Percentiles rank a stretch among this genome's conserved stretches.
These are phyloP conservation scores for Chiua sp. DNA, from an alignment of 1,284 basidiomycete genomes.

Conservation along the genomic window DNA sequence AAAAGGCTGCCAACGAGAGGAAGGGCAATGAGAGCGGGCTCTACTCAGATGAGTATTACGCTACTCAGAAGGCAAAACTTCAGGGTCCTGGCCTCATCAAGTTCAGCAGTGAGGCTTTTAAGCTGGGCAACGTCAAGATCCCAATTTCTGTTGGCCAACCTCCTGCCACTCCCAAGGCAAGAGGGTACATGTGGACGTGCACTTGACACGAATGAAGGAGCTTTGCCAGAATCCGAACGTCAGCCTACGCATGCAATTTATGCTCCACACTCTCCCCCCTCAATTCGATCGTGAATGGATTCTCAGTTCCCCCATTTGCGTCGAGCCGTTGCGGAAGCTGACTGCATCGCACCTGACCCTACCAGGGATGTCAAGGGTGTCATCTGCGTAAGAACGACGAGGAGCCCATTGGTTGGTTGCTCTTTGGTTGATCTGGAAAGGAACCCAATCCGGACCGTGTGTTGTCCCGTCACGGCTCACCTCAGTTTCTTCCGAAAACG, in stretches of 20 bases:
- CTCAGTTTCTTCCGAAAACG: too few species aligned
- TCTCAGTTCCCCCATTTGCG: too few species aligned
- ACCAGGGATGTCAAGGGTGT: too few species aligned
- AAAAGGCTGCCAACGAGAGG: constrained; percentile 64
- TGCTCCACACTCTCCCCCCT: too few species aligned
- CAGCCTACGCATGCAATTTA: constrained; percentile 91
- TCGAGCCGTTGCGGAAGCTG: too few species aligned
- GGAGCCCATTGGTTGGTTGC: too few species aligned
- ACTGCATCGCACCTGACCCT: too few species aligned
- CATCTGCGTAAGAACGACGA: too few species aligned
- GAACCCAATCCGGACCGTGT: too few species aligned
- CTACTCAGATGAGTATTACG: constrained; percentile 97
- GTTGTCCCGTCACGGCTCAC: too few species aligned
- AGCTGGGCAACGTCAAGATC: constrained; percentile 93
- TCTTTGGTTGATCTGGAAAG: too few species aligned
- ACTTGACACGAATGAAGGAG: constrained; percentile 90
- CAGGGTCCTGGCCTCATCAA: constrained; percentile 96
- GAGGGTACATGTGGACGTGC: constrained; percentile 89
- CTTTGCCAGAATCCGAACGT: constrained; percentile 78
- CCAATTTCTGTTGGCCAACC: constrained; percentile 87
- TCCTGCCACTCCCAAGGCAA: constrained; percentile 83
- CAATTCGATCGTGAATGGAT: too few species aligned
- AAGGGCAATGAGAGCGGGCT: constrained; percentile 65
- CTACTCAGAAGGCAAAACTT: constrained; percentile 95
- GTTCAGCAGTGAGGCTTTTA: constrained; percentile 98